Evolutionary conservation across 1,139 yeast species (phyloP).

Genomic region (Kurtzmaniella natalensis): DNA sequence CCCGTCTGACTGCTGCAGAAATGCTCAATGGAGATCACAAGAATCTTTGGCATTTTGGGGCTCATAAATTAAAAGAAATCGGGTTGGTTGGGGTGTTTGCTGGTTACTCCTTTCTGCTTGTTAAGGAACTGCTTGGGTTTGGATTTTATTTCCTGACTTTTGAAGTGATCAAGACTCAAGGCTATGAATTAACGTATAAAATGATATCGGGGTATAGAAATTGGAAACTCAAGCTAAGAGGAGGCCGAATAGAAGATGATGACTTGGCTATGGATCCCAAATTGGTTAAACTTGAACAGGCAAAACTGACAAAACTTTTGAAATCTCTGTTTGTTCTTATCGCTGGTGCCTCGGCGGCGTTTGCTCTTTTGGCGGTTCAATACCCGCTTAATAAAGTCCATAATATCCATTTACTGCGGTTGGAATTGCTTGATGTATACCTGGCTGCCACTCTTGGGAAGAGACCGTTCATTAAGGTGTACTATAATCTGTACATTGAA

Average conservation of each 20-base stretch:
- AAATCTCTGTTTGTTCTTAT: conserved; percentile 68
- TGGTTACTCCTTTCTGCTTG: conserved; percentile 71
- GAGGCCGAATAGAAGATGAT: too few species aligned
- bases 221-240: conserved; percentile 13
- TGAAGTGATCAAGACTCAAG: conserved; percentile 73
- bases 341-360: conserved; percentile 91
- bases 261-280: conserved; percentile 18
- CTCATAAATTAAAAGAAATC: conserved; percentile 61
- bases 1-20: conserved; percentile 75
- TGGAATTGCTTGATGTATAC: conserved; percentile 75
- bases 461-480: conserved; percentile 43
- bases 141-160: conserved; percentile 83
- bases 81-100: conserved; percentile 88
- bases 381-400: conserved; percentile 82
- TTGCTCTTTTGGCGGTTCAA: conserved; percentile 70
- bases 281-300: conserved; percentile 28
- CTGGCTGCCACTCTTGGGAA: conserved; percentile 34
- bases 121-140: conserved; percentile 83
- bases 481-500: conserved; percentile 69
- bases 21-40: conserved; percentile 63
- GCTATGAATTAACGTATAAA: conserved; percentile 53
- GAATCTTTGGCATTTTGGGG: conserved; percentile 74
- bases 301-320: conserved; percentile 45
- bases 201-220: conserved; percentile 55
- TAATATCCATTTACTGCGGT: conserved; percentile 68